phyloP scores from a whole-genome alignment of 768 basidiomycete species.

The Postia placenta region DNA sequence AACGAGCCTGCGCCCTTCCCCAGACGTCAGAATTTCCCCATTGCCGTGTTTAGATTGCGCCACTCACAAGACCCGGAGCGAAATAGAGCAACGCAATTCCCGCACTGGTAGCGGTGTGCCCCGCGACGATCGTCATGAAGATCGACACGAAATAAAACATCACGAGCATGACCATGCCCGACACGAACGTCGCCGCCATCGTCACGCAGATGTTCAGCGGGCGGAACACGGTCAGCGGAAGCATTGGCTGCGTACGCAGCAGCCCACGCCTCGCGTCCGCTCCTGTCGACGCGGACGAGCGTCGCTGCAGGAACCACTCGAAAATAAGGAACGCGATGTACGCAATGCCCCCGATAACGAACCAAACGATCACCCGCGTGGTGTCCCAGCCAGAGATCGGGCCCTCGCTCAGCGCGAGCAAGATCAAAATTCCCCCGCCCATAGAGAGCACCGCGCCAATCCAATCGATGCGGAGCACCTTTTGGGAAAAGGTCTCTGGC shows the following conservation, averaged over 20 bases:
- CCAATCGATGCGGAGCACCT: slow-evolving; percentile 38
- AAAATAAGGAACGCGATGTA: slow-evolving; percentile 35
- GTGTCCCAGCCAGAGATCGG: slow-evolving; percentile 35
- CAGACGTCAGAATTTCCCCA: background rate
- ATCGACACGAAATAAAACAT: slow-evolving; percentile 51
- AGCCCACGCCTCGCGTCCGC: no score
- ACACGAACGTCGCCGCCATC: slow-evolving; percentile 32
- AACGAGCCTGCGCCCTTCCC: slow-evolving; percentile 34
- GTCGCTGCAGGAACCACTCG: slow-evolving; percentile 35
- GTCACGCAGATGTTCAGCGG: slow-evolving; percentile 35
- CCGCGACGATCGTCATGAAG: slow-evolving; percentile 43
- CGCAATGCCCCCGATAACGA: slow-evolving; percentile 38
- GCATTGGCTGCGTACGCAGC: slow-evolving; percentile 34
- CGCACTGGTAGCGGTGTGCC: slow-evolving; percentile 31
- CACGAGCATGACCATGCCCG: slow-evolving; percentile 44
- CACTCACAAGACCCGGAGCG: slow-evolving; percentile 40
- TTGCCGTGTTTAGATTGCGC: background rate
- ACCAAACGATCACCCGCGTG: slow-evolving; percentile 39
- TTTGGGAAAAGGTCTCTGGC: slow-evolving; percentile 18
- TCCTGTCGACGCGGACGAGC: slow-evolving; percentile 4
- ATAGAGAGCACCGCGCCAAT: slow-evolving; percentile 40
- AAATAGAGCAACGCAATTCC: slow-evolving; percentile 49
- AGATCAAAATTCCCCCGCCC: slow-evolving; percentile 36
- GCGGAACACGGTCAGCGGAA: slow-evolving; percentile 40
- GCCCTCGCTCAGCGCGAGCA: slow-evolving; percentile 48